A percentile compares a stretch with the other conserved stretches of the same genome.
phyloP scores from a whole-genome alignment of 306 rosid genomes.

The Sesbania bispinosa region DNA sequence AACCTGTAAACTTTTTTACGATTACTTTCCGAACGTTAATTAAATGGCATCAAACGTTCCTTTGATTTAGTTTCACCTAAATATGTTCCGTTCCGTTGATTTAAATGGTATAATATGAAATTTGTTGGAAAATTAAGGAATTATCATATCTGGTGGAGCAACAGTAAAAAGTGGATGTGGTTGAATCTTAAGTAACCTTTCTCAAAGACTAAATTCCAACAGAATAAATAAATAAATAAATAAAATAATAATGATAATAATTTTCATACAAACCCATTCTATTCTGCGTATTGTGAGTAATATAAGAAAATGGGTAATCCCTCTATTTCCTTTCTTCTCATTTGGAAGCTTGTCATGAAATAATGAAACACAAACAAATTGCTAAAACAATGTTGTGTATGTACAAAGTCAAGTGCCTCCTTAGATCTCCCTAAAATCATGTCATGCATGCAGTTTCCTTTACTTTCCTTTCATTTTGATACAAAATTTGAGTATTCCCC shows the following conservation, averaged over 20 bases:
- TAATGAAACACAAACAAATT: slow-evolving; percentile 27
- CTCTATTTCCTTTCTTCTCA: slow-evolving; percentile 32
- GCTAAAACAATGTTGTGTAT: slow-evolving; percentile 37
- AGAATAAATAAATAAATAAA: slow-evolving; percentile 25
- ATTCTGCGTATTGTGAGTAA: not conserved
- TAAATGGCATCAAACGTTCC: no score
- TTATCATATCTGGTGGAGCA: no score
- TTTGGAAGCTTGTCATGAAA: slow-evolving; percentile 31
- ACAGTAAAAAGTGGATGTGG: not conserved
- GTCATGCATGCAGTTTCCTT: slow-evolving; percentile 20
- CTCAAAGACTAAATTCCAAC: not conserved
- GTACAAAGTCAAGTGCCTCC: slow-evolving; percentile 41
- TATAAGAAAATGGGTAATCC: slow-evolving; percentile 19
- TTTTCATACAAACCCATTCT: slow-evolving; percentile 29
- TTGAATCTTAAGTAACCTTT: not conserved
- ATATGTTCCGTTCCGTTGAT: no score
- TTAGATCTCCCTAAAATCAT: slow-evolving; percentile 21
- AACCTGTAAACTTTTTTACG: no score
- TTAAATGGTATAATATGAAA: no score
- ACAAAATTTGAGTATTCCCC: slow-evolving; percentile 36
- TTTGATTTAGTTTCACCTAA: no score
- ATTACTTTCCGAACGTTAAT: no score
- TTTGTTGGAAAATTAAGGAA: no score
- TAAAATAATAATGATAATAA: slow-evolving; percentile 3
- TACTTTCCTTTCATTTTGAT: slow-evolving; percentile 34